Evolutionary conservation across 1,139 yeast genomes (phyloP).

Genomic region (Candida glucosophila): DNA sequence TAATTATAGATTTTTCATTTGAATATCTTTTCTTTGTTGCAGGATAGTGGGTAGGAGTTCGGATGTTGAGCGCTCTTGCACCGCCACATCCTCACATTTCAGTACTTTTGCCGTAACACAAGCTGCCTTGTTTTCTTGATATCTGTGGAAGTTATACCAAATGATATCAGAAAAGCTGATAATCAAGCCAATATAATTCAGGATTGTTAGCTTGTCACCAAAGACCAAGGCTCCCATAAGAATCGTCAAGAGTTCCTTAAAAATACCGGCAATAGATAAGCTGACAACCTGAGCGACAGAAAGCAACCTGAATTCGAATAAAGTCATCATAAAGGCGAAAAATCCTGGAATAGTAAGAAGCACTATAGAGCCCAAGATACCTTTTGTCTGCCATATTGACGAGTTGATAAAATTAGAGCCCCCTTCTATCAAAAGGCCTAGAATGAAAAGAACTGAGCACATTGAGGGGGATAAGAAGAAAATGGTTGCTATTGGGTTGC

Average conservation of each 20-base stretch:
- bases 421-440: constrained; percentile 65
- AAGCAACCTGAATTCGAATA: constrained; percentile 77
- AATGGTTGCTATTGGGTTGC: constrained; percentile 77
- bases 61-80: too few species aligned
- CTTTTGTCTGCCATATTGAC: constrained; percentile 55
- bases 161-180: constrained; percentile 71
- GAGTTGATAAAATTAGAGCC: constrained; percentile 42
- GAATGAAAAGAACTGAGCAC: constrained; percentile 50
- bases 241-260: constrained; percentile 83
- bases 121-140: too few species aligned
- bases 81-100: too few species aligned
- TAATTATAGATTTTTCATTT: too few species aligned
- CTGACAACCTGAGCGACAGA: constrained; percentile 82
- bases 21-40: too few species aligned
- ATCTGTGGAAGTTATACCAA: constrained; percentile 70
- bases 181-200: constrained; percentile 69
- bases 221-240: constrained; percentile 61
- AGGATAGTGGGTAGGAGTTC: too few species aligned
- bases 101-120: too few species aligned
- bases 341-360: constrained; percentile 74
- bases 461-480: constrained; percentile 79
- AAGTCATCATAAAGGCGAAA: constrained; percentile 82
- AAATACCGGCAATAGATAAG: constrained; percentile 82
- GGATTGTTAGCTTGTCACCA: constrained; percentile 58
- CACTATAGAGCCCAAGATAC: constrained; percentile 43